Conservation (phyloP, 176 grass and related monocot genomes). For the Musa schizocarpa region DNA sequence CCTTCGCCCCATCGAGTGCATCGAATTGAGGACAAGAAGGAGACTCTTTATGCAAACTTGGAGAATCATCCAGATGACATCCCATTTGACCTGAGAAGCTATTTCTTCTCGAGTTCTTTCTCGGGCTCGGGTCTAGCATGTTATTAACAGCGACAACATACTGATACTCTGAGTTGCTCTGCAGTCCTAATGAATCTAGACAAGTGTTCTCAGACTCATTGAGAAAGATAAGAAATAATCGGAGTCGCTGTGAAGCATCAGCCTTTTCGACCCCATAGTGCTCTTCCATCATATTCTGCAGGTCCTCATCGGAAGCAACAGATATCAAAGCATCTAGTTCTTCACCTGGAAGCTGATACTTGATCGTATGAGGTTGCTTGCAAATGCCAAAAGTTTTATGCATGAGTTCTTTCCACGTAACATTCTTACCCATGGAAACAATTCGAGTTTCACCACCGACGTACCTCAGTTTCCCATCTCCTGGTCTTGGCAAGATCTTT, state of each 20-base stretch:
- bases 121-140: constrained; percentile 34
- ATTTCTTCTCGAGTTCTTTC: constrained; percentile 47
- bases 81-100: constrained; percentile 46
- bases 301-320: constrained; percentile 77
- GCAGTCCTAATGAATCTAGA: constrained; percentile 30
- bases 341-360: constrained; percentile 94
- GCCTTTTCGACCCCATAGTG: constrained; percentile 61
- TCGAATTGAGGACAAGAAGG: constrained; percentile 26
- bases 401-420: constrained; percentile 55
- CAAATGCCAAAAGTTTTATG: constrained; percentile 62
- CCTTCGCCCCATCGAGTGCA: constrained; percentile 17
- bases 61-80: constrained; percentile 32
- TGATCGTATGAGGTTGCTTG: constrained; percentile 76
- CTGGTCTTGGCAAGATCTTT: constrained; percentile 82
- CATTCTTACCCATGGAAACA: constrained; percentile 49
- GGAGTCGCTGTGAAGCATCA: constrained; percentile 41
- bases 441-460: constrained; percentile 75
- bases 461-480: constrained; percentile 78
- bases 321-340: constrained; percentile 94
- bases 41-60: constrained; percentile 25
- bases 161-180: constrained; percentile 40
- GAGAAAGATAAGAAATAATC: constrained; percentile 75
- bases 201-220: constrained; percentile 44
- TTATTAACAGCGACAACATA: constrained; percentile 91
- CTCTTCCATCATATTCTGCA: constrained; percentile 98